Evolutionary conservation across 2,329 filamentous ascomycete genomes (phyloP).

Genomic region (Boeremia lycopersici): DNA sequence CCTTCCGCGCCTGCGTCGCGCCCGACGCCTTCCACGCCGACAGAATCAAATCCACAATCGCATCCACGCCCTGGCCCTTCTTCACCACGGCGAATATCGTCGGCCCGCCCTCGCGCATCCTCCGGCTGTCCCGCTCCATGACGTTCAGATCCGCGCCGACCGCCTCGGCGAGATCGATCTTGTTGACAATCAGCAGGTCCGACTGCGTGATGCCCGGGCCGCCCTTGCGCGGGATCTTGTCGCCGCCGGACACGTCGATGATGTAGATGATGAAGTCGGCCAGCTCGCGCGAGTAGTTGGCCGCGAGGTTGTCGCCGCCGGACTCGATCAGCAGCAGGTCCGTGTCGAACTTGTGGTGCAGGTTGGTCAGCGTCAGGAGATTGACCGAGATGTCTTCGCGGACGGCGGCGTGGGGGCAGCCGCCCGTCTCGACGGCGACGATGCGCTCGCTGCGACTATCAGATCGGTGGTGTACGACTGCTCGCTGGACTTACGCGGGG

Average conservation of each 20-base stretch:
- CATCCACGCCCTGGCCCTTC: constrained; percentile 80
- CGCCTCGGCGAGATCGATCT: constrained; percentile 90
- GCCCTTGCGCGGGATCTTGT: constrained; percentile 95
- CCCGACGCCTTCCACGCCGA: constrained; percentile 94
- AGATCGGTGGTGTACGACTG: background rate
- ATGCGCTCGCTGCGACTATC: constrained; percentile 65
- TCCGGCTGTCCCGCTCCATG: constrained; percentile 92
- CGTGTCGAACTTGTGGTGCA: constrained; percentile 79
- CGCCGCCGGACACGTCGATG: constrained; percentile 93
- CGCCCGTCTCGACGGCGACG: constrained; percentile 94
- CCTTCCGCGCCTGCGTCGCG: constrained; percentile 57
- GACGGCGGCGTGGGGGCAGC: constrained; percentile 95
- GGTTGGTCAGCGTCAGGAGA: constrained; percentile 86
- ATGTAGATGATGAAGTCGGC: constrained; percentile 99
- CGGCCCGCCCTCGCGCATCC: constrained; percentile 93
- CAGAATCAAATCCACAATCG: constrained; percentile 85
- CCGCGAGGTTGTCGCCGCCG: constrained; percentile 94
- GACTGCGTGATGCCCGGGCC: constrained; percentile 97
- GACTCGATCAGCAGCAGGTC: constrained; percentile 93
- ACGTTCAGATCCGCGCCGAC: constrained; percentile 89
- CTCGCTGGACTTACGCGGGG: constrained; percentile 59
- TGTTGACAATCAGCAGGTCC: constrained; percentile 92
- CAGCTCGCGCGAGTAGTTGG: constrained; percentile 93
- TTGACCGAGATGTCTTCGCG: constrained; percentile 96
- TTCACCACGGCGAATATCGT: constrained; percentile 99